These are phyloP conservation scores for Wickerhamomyces subpelliculosus DNA, from an alignment of 805 yeast species.

Conservation along the genomic window DNA sequence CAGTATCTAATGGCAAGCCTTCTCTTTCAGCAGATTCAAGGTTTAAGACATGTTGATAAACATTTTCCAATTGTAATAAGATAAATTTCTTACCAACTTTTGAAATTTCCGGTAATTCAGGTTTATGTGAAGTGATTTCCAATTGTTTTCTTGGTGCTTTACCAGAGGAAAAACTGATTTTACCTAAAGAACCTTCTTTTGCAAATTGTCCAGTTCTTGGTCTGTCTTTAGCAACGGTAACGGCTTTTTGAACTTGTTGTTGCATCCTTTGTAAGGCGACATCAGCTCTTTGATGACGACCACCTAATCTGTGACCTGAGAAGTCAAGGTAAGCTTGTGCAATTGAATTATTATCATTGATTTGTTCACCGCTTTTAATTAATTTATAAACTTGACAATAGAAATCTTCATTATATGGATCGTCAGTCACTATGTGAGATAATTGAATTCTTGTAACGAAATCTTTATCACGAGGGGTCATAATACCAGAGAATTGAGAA, in stretches of 20 bases:
- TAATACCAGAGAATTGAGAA: conserved; percentile 80
- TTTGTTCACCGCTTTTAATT: conserved; percentile 44
- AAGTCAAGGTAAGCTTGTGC: conserved; percentile 90
- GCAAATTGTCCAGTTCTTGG: conserved; percentile 59
- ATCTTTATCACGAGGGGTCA: conserved; percentile 97
- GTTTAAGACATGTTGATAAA: conserved; percentile 68
- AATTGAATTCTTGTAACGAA: conserved; percentile 90
- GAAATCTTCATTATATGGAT: conserved; percentile 95
- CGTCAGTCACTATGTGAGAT: conserved; percentile 93
- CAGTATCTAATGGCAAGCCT: conserved; percentile 36
- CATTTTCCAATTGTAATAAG: conserved; percentile 67
- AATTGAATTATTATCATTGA: conserved; percentile 63
- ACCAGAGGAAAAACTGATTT: conserved; percentile 69
- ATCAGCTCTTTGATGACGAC: conserved; percentile 77
- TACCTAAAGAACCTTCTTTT: conserved; percentile 85
- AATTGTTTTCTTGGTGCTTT: conserved; percentile 86
- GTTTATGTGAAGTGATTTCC: conserved; percentile 51
- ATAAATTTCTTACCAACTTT: conserved; percentile 39
- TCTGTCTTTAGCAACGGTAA: conserved; percentile 87
- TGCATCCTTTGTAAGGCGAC: conserved; percentile 95
- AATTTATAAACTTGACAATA: conserved; percentile 89
- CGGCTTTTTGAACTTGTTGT: conserved; percentile 95
- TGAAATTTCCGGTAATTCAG: conserved; percentile 27
- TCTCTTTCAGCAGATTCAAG: conserved; percentile 73
- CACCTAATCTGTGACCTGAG: conserved; percentile 86